Percentiles rank a stretch among this genome's conserved stretches.
phyloP scores from a whole-genome alignment of 208 protist species.

The Leishmania aethiopica region DNA sequence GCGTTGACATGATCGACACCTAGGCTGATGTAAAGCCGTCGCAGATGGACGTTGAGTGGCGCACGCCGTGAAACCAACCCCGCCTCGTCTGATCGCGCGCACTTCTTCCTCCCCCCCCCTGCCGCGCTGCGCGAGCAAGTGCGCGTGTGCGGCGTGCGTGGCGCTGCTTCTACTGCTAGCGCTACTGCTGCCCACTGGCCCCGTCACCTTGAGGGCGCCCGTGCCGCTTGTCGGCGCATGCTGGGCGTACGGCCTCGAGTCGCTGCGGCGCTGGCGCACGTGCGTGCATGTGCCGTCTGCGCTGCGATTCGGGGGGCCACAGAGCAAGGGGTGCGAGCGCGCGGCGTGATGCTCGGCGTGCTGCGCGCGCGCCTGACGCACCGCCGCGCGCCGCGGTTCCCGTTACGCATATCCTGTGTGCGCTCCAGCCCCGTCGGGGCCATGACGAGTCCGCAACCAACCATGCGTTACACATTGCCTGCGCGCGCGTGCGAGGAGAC shows the following conservation, averaged over 20 bases:
- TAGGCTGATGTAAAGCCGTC: slow-evolving; percentile 2
- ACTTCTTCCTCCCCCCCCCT: neutral
- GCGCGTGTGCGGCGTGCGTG: neutral
- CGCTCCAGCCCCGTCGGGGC: slow-evolving; percentile 32
- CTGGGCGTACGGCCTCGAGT: slow-evolving; percentile 27
- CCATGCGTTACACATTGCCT: slow-evolving; percentile 20
- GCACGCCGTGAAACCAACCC: slow-evolving; percentile 7
- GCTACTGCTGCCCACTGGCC: slow-evolving; percentile 19
- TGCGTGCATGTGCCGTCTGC: slow-evolving; percentile 10
- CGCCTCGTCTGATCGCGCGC: slow-evolving; percentile 6
- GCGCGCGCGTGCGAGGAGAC: neutral
- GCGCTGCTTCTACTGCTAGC: neutral
- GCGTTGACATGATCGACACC: slow-evolving; percentile 3
- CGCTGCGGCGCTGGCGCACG: slow-evolving; percentile 11
- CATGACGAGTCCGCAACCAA: slow-evolving; percentile 34
- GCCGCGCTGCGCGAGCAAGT: neutral
- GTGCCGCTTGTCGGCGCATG: slow-evolving; percentile 21
- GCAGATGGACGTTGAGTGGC: neutral
- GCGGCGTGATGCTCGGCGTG: slow-evolving; percentile 24
- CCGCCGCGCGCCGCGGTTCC: slow-evolving; percentile 22
- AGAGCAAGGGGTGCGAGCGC: slow-evolving; percentile 23
- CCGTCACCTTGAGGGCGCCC: slow-evolving; percentile 24
- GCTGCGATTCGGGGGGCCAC: slow-evolving; percentile 18
- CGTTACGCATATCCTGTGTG: slow-evolving; percentile 34
- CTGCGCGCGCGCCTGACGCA: slow-evolving; percentile 19